Evolutionary conservation across 208 protist genomes (phyloP), one percentile per base, ranked within the genome.

Genomic region (Leishmania amazonensis): DNA sequence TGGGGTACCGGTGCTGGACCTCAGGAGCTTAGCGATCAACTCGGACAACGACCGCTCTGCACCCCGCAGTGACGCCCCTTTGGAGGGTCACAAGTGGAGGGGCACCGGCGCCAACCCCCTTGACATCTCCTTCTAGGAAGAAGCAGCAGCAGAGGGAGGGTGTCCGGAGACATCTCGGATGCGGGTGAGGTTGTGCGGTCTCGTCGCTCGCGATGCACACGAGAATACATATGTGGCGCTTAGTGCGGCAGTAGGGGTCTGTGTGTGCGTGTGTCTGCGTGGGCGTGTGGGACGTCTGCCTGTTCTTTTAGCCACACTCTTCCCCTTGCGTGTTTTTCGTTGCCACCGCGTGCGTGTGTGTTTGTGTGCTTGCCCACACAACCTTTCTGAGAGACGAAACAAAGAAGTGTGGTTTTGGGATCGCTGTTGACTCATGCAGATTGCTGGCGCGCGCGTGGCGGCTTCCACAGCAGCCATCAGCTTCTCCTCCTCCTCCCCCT

Each of bases 71-170:
- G 21, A 67, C 19, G 40, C 45, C 28, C 19, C 75, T 45, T 24
- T 24, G 38, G 75, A 49, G 19, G 40, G 7, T 19, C 15, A 11
- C 42, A 6, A 42, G 31, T 45, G 21, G 24, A 19, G 51, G 24
- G 49, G 75, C 40, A 31, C 57, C 75, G 28, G 53, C 28, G 11
- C 57, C 57, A 24, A 35, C 40, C 4, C 19, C 2, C 54, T 67
- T 21, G 24, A 47, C 31, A 68, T 78, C 42, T 68, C 75, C 57
- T 78, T 68, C 75, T 78, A 64, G 58, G 49, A 38, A 72, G 35
- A 70, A 73, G 24, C 0, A 70, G 24, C 0, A 70, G 31, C 6
- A 13, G 64, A 31, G 40, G 42, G 67, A 45, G 67, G 24, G 1
- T 21, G 21, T n/a, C 45, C 67, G 51, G 11, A 42, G 42, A 31